phyloP scores from a whole-genome alignment of 306 rosid genomes.

The Cucumis hystrix region DNA sequence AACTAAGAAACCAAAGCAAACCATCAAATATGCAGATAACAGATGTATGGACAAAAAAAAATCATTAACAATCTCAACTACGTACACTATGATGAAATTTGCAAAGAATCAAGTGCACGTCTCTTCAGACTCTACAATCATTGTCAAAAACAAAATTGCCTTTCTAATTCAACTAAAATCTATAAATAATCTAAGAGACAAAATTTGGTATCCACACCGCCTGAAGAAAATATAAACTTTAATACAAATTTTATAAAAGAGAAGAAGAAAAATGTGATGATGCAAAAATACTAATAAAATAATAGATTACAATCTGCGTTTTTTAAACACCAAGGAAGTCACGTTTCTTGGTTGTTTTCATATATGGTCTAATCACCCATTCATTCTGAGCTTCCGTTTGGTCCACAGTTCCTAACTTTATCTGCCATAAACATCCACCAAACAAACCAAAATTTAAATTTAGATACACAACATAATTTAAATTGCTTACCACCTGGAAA shows the following conservation, averaged over 20 bases:
- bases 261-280: neutral
- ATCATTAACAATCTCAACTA: too few relatives aligned
- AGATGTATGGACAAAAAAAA: too few relatives aligned
- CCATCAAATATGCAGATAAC: too few relatives aligned
- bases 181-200: neutral
- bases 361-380: constrained; percentile 71
- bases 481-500: neutral
- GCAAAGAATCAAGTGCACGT: too few relatives aligned
- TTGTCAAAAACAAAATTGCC: neutral
- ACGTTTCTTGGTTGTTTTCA: constrained; percentile 61
- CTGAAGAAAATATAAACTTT: neutral
- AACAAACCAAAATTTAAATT: neutral
- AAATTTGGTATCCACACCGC: neutral
- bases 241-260: too few relatives aligned
- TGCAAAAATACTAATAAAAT: neutral
- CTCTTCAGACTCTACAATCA: neutral
- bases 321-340: constrained; percentile 45
- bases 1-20: too few relatives aligned
- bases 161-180: neutral
- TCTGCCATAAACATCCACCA: constrained; percentile 21
- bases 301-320: neutral
- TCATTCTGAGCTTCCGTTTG: constrained; percentile 69
- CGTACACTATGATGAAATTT: neutral
- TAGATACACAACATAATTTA: neutral
- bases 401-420: constrained; percentile 75